Evolutionary conservation across 306 rosid species (phyloP).

Genomic region (Luffa acutangula): DNA sequence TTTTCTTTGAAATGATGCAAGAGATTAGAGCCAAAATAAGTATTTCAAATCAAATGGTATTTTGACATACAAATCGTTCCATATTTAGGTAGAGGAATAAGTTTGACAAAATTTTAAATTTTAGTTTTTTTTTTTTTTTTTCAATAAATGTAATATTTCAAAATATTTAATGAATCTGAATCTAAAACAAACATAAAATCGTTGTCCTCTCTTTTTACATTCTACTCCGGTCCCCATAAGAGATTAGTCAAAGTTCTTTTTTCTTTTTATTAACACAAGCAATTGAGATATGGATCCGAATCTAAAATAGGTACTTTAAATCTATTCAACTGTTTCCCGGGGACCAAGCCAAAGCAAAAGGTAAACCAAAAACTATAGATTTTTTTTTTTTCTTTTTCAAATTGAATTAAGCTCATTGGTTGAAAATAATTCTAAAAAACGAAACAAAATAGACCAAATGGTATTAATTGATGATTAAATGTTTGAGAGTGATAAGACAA

Average conservation of each 20-base stretch:
- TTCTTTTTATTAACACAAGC: no score
- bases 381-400: not conserved
- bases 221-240: not conserved
- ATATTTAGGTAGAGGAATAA: no score
- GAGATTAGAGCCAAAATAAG: no score
- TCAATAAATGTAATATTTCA: no score
- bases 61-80: no score
- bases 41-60: no score
- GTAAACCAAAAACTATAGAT: not conserved
- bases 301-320: not conserved
- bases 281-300: not conserved
- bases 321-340: not conserved
- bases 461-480: not conserved
- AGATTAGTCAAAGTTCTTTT: not conserved
- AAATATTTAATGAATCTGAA: not conserved
- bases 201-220: not conserved
- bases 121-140: no score
- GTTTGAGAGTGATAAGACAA: not conserved
- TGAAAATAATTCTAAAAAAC: not conserved
- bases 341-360: not conserved
- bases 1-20: no score
- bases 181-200: no score
- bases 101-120: no score
- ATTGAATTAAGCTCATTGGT: not conserved
- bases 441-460: not conserved